Base-by-base conservation (phyloP, 352 stramenopile species). In the Pythium angustatum region DNA sequence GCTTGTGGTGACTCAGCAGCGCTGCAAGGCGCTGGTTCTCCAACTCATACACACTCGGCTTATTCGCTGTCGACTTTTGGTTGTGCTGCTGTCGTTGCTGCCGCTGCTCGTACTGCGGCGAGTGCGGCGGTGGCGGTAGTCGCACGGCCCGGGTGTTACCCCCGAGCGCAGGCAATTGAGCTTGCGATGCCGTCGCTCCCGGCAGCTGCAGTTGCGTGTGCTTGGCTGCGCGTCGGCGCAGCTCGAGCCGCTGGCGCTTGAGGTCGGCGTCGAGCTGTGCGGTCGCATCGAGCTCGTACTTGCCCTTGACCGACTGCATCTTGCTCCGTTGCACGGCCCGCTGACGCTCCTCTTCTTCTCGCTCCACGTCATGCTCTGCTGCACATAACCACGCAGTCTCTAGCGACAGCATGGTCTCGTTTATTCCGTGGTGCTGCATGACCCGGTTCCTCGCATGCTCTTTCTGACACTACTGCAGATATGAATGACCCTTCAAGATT, bases 311-410 rank as follows among this genome's bases (percentile, higher is more conserved):
- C 15, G 51, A 57, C 53, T 63, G 62, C 54, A 60, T 67, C 48
- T 58, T 64, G 47, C 15, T 52, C 30, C 47, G 66, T 21, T 51
- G 55, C n/a, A 61, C 40, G 7, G 38, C 15, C 41, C 56, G 58
- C 40, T 50, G 24, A 15, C 76, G 69, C 53, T 83, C 76, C 31
- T 82, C 64, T 30, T 83, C 76, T 22, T 88, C 79, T 17, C 75
- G 72, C 54, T 83, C 78, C 14, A 85, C 59, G 57, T 88, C 76
- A 21, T 75, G 69, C 52, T 87, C 76, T 0, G 78, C 77, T 1
- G 77, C 69, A 21, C 82, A 91, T 22, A 91, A 65, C 82, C 82
- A 89, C 17, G 79, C 82, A 2, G 79, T 43, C 36, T 89, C 77
- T 38, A 87, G 43, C 9, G 76, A 73, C 64, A 83, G 52, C 3